Evolutionary conservation across 2,329 filamentous ascomycete genomes (phyloP).

Genomic region (Penicillium sp.): DNA sequence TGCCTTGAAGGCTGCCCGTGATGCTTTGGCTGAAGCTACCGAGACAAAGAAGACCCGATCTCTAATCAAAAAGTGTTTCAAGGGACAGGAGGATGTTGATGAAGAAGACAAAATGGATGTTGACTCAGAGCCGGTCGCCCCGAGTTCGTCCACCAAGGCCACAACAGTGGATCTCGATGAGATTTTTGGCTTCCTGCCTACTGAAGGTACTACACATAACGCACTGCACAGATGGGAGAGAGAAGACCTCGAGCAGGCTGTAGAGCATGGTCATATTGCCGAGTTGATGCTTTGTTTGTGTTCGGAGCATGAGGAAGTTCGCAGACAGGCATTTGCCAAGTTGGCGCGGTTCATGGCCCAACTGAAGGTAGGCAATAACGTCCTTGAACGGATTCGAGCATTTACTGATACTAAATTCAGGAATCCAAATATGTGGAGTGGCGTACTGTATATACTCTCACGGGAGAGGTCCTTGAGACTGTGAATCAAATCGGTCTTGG

Average conservation of each 20-base stretch:
- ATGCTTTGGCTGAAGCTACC: conserved; percentile 48
- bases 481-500: conserved; percentile 58
- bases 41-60: conserved; percentile 43
- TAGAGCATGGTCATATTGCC: conserved; percentile 75
- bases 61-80: conserved; percentile 44
- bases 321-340: conserved; percentile 67
- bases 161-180: conserved; percentile 53
- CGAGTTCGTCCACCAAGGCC: conserved; percentile 15
- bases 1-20: conserved; percentile 52
- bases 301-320: conserved; percentile 73
- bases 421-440: conserved; percentile 74
- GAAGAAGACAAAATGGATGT: conserved; percentile 24
- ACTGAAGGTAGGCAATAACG: conserved; percentile 46
- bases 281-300: conserved; percentile 74
- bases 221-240: conserved; percentile 66
- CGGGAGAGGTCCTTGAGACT: conserved; percentile 80
- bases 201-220: conserved; percentile 48
- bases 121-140: conserved; percentile 18
- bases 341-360: conserved; percentile 52
- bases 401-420: conserved; percentile 37
- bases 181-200: conserved; percentile 56
- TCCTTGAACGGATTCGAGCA: not conserved
- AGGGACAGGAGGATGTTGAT: conserved; percentile 31
- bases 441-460: conserved; percentile 75
- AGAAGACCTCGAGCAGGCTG: conserved; percentile 75